A percentile compares a stretch with the other conserved stretches of the same genome.
Conservation (phyloP, 2,329 filamentous ascomycete species). For the Penicillium sclerotiorum region DNA sequence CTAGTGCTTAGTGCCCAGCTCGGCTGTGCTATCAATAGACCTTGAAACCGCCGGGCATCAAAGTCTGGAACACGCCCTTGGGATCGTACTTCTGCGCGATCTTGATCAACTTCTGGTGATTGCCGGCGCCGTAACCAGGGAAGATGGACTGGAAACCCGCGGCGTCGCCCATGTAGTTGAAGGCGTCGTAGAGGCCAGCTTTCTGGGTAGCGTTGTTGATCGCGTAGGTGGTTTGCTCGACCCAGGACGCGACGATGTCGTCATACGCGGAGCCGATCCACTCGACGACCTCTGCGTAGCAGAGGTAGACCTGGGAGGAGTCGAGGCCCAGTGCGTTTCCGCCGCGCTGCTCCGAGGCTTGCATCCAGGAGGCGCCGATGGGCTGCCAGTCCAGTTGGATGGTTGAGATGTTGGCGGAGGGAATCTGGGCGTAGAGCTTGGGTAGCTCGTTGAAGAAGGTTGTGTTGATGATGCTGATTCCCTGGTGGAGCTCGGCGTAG, state of each 20-base stretch:
- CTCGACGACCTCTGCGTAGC: conserved; percentile 42
- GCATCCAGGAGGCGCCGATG: conserved; percentile 40
- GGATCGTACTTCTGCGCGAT: conserved; percentile 43
- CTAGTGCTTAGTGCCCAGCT: too few species aligned
- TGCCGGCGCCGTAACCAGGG: conserved; percentile 38
- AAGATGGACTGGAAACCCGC: conserved; percentile 42
- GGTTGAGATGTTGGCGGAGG: conserved; percentile 42
- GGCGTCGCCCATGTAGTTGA: conserved; percentile 39
- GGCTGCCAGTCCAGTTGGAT: conserved; percentile 45
- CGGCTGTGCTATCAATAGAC: conserved; percentile 25
- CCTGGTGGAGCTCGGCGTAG: conserved; percentile 37
- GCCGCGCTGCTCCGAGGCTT: conserved; percentile 26
- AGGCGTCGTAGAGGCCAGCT: conserved; percentile 31
- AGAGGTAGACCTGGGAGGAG: conserved; percentile 40
- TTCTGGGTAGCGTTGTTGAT: conserved; percentile 32
- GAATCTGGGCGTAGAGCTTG: conserved; percentile 38
- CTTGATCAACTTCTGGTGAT: conserved; percentile 31
- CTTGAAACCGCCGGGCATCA: conserved; percentile 45
- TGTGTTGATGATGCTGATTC: conserved; percentile 43
- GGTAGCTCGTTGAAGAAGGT: conserved; percentile 44
- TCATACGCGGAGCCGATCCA: conserved; percentile 34
- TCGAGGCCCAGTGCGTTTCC: conserved; percentile 33
- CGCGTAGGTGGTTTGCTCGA: conserved; percentile 33
- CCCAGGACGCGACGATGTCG: conserved; percentile 35
- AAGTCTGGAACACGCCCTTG: conserved; percentile 38